Evolutionary conservation across 345 rosid genomes (phyloP).

Genomic region (Gossypium turneri): DNA sequence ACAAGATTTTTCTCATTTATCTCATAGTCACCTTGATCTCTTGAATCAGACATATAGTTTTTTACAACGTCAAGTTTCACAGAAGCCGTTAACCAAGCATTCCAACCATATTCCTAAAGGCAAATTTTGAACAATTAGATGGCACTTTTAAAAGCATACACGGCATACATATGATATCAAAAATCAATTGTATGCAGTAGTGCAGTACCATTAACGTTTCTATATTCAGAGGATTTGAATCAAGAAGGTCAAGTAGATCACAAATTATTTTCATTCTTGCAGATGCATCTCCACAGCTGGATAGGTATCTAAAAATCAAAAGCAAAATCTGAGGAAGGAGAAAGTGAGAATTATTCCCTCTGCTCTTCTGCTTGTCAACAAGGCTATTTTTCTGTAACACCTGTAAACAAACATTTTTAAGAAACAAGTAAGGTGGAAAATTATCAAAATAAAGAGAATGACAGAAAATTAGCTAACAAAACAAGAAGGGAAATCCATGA

Average conservation of each 20-base stretch:
- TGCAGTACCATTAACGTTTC: conserved; percentile 83
- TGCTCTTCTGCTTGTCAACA: conserved; percentile 56
- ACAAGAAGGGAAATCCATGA: conserved; percentile 5
- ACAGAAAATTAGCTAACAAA: conserved; percentile 8
- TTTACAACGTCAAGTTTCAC: conserved; percentile 65
- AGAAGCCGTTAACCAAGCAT: conserved; percentile 76
- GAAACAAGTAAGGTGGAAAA: conserved; percentile 10
- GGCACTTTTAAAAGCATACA: background rate
- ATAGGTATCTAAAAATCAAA: conserved; percentile 70
- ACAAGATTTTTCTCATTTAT: conserved; percentile 57
- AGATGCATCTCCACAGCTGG: conserved; percentile 52
- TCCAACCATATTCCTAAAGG: conserved; percentile 87
- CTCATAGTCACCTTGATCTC: conserved; percentile 36
- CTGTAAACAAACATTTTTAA: conserved; percentile 34
- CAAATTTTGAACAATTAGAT: conserved; percentile 29
- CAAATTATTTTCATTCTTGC: conserved; percentile 68
- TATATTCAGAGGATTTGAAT: conserved; percentile 79
- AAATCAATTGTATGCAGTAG: conserved; percentile 25
- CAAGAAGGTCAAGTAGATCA: conserved; percentile 81
- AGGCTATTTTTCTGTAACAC: conserved; percentile 77
- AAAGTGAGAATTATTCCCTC: conserved; percentile 65
- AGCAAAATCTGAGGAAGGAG: conserved; percentile 76
- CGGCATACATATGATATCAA: background rate
- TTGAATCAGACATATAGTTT: conserved; percentile 44
- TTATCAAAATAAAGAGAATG: background rate